Evolutionary conservation across 371 early-diverging fungal genomes (phyloP), one percentile per base, ranked within the genome.

Genomic region (Zychaea mexicana): DNA sequence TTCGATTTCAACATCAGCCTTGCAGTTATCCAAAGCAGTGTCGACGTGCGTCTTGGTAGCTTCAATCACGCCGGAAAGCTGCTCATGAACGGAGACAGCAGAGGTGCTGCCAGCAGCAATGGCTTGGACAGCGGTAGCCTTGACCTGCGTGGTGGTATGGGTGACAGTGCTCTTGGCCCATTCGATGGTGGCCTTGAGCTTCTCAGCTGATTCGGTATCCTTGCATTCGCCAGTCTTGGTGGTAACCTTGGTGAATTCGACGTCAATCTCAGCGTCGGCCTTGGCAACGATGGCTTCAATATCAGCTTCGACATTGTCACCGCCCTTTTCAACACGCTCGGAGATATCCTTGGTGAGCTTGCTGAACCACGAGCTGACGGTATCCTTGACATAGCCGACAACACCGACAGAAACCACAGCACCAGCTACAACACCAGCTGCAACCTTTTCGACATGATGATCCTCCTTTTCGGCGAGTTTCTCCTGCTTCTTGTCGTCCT

Each of bases 221-320:
- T 19, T 24, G 8, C 22, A 10, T 8, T 47, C 26, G 6, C 24
- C 22, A 42, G 53, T 45, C 39, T 65, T 57, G 57, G 21, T 24
- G 15, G 39, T 1, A 22, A 49, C 47, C 0, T 1, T 17, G 4
- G 39, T 13, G 30, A 36, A 57, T 19, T 62, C 47, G 10, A 21
- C 33, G 19, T 61, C 52, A 15, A 66, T 61, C 9, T 30, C 39
- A 46, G 58, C 28, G 21, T 33, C 65, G 49, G 74, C 65, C 59
- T 72, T 68, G 32, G 65, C 53, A 59, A 74, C 68, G 55, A 78
- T 74, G 9, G 61, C 52, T 36, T 77, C 74, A 62, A 77, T 77
- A 24, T 78, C 74, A 13, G 58, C 46, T 17, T 45, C 39, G 26
- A 65, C 67, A 28, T 57, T 62, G 6, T 69, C 66, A 9, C 78